These are phyloP conservation scores for Extremus antarcticus DNA, from an alignment of 495 filamentous ascomycete genomes.

Conservation along the genomic window DNA sequence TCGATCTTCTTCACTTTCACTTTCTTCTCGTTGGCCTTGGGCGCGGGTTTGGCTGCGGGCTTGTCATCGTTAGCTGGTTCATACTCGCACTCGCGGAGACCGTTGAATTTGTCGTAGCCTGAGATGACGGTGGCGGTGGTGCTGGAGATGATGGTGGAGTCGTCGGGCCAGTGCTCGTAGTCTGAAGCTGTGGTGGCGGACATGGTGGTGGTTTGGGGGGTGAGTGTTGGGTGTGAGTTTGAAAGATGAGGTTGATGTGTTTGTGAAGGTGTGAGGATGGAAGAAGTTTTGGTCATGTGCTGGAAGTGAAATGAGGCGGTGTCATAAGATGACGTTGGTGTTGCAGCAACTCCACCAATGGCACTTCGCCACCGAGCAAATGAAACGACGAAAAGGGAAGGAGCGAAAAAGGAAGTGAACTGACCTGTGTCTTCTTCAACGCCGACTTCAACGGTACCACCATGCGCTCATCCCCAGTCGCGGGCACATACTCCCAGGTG, in stretches of 20 bases:
- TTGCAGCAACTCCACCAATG: too few relatives aligned
- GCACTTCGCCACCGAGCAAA: too few relatives aligned
- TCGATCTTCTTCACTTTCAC: neutral
- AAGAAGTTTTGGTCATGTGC: neutral
- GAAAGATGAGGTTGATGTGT: neutral
- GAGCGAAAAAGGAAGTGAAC: neutral
- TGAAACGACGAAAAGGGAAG: constrained; percentile 9
- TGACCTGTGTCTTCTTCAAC: neutral
- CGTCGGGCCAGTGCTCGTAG: constrained; percentile 20
- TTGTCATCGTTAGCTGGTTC: constrained; percentile 1
- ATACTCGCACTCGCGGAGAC: constrained; percentile 7
- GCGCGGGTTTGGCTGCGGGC: neutral
- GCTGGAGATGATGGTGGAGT: neutral
- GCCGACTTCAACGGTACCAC: neutral
- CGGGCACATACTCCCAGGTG: neutral
- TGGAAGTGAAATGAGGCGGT: neutral
- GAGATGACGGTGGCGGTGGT: neutral
- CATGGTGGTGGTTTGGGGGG: constrained; percentile 3
- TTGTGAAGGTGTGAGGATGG: neutral
- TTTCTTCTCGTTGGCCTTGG: neutral
- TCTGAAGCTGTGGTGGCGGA: constrained; percentile 4
- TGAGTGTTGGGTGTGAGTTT: neutral
- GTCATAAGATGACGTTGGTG: neutral
- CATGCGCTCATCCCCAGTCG: neutral
- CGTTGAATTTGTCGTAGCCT: constrained; percentile 13